These are phyloP conservation scores for Isabelozyma pseudorhagii DNA, from an alignment of 805 yeast genomes.

Conservation along the genomic window DNA sequence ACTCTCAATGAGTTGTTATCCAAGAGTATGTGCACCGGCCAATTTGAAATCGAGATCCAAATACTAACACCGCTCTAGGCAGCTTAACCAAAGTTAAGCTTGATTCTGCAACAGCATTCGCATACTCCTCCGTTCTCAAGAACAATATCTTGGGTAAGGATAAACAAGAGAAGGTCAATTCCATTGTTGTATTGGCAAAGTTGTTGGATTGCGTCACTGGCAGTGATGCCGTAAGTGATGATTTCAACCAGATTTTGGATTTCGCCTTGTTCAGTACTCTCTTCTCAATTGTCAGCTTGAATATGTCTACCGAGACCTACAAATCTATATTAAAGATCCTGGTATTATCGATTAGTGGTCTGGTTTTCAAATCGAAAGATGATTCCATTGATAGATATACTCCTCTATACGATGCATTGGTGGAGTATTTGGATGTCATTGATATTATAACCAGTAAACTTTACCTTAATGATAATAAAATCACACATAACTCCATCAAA, in stretches of 20 bases:
- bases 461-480: conserved; percentile 42
- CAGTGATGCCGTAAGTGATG: conserved; percentile 38
- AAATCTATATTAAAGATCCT: conserved; percentile 44
- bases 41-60: neutral
- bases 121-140: conserved; percentile 35
- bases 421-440: conserved; percentile 38
- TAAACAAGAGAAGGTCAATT: conserved; percentile 49
- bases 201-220: conserved; percentile 42
- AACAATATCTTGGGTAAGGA: conserved; percentile 43
- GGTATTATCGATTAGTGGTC: conserved; percentile 40
- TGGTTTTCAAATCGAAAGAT: conserved; percentile 36
- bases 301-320: conserved; percentile 44
- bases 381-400: conserved; percentile 31
- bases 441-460: conserved; percentile 42
- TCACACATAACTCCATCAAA: conserved; percentile 41
- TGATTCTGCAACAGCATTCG: conserved; percentile 29
- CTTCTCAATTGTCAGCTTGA: conserved; percentile 37
- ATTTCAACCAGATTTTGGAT: conserved; percentile 34
- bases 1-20: conserved; percentile 41
- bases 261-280: conserved; percentile 37
- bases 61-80: conserved; percentile 15
- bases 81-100: conserved; percentile 26
- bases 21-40: conserved; percentile 22
- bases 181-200: conserved; percentile 52
- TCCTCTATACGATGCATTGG: conserved; percentile 34